Percentiles rank a stretch among this genome's conserved stretches.
Evolutionary conservation across 140 eudicot genomes (phyloP).

Genomic region (Flaveria floridana): DNA sequence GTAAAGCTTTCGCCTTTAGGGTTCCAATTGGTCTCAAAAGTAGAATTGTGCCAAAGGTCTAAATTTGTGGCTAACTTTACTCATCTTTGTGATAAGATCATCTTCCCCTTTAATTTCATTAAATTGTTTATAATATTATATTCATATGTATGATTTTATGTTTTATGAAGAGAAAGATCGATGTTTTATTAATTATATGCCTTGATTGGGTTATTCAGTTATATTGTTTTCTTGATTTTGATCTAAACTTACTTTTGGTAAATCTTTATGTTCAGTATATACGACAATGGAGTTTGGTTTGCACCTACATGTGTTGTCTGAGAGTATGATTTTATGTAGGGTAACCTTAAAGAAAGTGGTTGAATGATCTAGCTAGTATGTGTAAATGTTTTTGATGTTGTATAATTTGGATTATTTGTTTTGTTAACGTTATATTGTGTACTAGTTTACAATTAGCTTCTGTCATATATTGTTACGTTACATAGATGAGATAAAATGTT

Average conservation of each 20-base stretch:
- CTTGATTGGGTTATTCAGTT: constrained; percentile 3
- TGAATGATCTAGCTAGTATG: constrained; percentile 7
- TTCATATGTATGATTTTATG: constrained; percentile 23
- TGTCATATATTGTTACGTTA: not conserved
- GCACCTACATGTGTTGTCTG: constrained; percentile 35
- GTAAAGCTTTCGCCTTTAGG: constrained; percentile 20
- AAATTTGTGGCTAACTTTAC: constrained; percentile 25
- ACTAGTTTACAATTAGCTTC: not conserved
- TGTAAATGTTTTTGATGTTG: not conserved
- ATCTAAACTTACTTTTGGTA: constrained; percentile 13
- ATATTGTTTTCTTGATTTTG: constrained; percentile 22
- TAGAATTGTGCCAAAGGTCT: constrained; percentile 24
- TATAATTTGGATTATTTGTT: constrained; percentile 6
- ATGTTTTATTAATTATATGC: not conserved
- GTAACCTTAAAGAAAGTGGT: constrained; percentile 25
- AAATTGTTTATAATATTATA: not conserved
- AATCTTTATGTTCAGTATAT: constrained; percentile 8
- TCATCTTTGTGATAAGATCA: constrained; percentile 18
- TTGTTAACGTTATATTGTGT: not conserved
- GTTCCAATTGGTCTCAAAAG: constrained; percentile 29
- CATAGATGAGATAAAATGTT: not conserved
- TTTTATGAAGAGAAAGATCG: constrained; percentile 12
- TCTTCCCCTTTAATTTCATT: not conserved
- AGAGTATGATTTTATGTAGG: constrained; percentile 41
- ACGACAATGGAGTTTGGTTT: constrained; percentile 24